Conservation (phyloP, 139 green algal species). For the Astrephomene gubernaculifera region DNA sequence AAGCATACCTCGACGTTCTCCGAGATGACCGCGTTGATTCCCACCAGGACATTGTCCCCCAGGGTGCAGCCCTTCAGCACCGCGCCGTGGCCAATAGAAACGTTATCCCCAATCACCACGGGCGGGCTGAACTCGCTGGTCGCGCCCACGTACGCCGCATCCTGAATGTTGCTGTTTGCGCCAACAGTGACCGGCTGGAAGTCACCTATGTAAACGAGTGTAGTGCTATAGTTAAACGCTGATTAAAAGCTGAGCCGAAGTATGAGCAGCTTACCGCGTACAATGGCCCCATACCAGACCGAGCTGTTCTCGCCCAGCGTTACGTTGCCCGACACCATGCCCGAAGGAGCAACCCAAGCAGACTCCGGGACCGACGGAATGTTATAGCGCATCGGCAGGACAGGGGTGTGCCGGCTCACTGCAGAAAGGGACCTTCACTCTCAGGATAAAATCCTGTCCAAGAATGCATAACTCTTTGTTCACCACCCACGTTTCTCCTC, state of each 20-base stretch:
- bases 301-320: slow-evolving; percentile 81
- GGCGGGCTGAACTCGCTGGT: slow-evolving; percentile 67
- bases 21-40: slow-evolving; percentile 93
- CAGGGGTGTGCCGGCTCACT: slow-evolving; percentile 54
- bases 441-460: neutral
- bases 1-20: slow-evolving; percentile 68
- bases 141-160: slow-evolving; percentile 84
- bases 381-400: slow-evolving; percentile 48
- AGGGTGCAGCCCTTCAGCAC: slow-evolving; percentile 91
- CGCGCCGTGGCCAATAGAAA: slow-evolving; percentile 90
- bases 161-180: slow-evolving; percentile 94
- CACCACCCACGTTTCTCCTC: slow-evolving; percentile 85
- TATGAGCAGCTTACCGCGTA: slow-evolving; percentile 82
- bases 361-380: slow-evolving; percentile 68
- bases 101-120: slow-evolving; percentile 83
- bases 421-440: neutral
- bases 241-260: no score
- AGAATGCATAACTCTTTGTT: neutral
- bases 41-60: slow-evolving; percentile 90
- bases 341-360: slow-evolving; percentile 91
- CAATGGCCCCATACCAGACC: slow-evolving; percentile 92
- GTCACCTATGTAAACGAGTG: slow-evolving; percentile 83
- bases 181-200: slow-evolving; percentile 87
- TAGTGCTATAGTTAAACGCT: no score
- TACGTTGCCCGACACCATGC: slow-evolving; percentile 90